Evolutionary conservation across 2,329 filamentous ascomycete genomes (phyloP).

Genomic region (Botrytis aclada): DNA sequence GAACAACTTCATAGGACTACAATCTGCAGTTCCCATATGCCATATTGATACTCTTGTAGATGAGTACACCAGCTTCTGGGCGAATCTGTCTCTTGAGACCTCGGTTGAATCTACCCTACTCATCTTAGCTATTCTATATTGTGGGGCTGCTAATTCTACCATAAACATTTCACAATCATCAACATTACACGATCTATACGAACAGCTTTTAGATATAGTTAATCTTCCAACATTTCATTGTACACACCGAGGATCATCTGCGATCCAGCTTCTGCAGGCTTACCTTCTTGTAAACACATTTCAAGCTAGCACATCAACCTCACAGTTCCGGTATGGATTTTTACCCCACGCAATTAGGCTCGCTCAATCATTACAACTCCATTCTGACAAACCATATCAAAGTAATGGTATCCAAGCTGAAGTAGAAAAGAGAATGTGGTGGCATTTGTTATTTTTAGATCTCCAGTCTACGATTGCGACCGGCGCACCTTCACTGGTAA

Average conservation of each 20-base stretch:
- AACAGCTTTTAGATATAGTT: not conserved
- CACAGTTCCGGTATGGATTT: not conserved
- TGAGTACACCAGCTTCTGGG: not conserved
- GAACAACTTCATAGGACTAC: not conserved
- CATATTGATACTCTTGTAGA: not conserved
- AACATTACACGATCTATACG: not conserved
- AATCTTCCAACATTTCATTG: not conserved
- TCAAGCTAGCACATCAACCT: not conserved
- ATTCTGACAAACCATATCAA: not conserved
- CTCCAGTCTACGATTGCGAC: not conserved
- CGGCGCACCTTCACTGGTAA: not conserved
- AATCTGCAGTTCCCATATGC: not conserved
- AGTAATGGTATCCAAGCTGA: not conserved
- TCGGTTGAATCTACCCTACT: not conserved
- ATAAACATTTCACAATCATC: not conserved
- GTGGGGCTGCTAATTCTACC: not conserved
- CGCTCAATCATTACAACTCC: not conserved
- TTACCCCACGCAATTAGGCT: not conserved
- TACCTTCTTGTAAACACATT: constrained; percentile 4
- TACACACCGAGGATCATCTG: not conserved
- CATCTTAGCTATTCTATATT: not conserved
- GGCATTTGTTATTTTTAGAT: constrained; percentile 1
- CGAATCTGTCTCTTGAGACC: not conserved
- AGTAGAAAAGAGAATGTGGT: not conserved
- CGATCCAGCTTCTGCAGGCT: not conserved